Evolutionary conservation across 1,284 basidiomycete species (phyloP), one percentile per base, ranked within the genome.

Genomic region (Ustilago lituana): DNA sequence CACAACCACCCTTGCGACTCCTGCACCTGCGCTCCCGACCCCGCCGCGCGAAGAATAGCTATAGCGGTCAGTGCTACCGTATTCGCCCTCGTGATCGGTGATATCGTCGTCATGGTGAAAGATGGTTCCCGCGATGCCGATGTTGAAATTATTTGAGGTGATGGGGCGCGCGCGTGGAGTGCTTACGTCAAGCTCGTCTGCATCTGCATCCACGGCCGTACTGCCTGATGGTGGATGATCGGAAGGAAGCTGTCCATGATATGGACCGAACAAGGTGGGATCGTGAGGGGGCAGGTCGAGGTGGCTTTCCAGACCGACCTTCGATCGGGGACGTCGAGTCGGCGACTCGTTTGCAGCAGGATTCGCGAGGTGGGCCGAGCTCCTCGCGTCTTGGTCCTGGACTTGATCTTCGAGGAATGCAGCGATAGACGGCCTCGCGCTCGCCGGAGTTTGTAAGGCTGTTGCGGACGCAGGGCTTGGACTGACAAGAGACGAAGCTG

Each of bases 141-240:
- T 55, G 32, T 61, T 49, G 35, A 48, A 58, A 37, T 64, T 65
- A 40, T 36, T 46, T 27, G 46, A 40, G 5, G 58, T 65, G 14
- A 52, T 62, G 2, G 68, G 68, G 1, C 63, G 38, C 2, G 68
- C 68, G 23, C 63, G 48, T 26, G 68, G 68, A 17, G 68, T 71
- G 59, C 68, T 71, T 7, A 71, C 58, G 15, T 71, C 62, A 20
- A 57, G 19, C 5, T 71, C 68, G 19, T 71, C 68, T 19, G 40
- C 29, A 19, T 61, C 55, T 31, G 45, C 45, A 22, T 47, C 33
- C 5, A 40, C 24, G n/a, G 19, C 20, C 3, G 27, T 29, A 8
- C 29, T 36, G 32, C 23, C 32, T 4, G 52, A 22, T 0, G 37
- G 31, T 3, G 29, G 31, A 7, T 10, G 32, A 19, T 52, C 26